Evolutionary conservation across 2,329 filamentous ascomycete species (phyloP), one percentile per base, ranked within the genome.

Genomic region (Macrophomina phaseolina): DNA sequence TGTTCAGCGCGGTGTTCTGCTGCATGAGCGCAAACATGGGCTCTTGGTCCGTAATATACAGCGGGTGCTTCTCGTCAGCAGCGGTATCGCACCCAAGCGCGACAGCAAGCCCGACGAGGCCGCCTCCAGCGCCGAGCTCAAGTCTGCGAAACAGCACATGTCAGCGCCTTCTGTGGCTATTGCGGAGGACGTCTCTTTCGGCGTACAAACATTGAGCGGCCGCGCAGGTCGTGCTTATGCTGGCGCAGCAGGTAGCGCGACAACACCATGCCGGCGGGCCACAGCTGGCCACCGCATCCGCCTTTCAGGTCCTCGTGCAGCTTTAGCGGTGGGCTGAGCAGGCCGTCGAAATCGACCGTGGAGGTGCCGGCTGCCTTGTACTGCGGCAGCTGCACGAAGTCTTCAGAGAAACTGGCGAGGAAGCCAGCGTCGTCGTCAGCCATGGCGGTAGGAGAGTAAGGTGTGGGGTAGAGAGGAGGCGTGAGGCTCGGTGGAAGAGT

Each of bases 191-290:
- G 30, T 14, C 12, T 36, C 5, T 36, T 3, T 36, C 55, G 67
- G 66, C 70, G 67, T 73, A 86, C 89, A 78, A 78, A 96, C 92
- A 97, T 93, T 79, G 87, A 86, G 70, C 91, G 89, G 67, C 86
- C 82, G 67, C 79, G 79, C 69, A 97, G 78, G 70, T 87, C 81
- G n/a, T 86, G 80, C 69, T 82, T 82, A 72, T 92, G 91, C 74
- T 89, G 89, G 63, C 90, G 87, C 67, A 98, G 84, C 85, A 98
- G 86, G 76, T 98, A 96, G 78, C 90, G 92, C 23, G 91, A 87
- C 64, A 99, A 83, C 16, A 95, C 87, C 88, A 97, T 91, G 11
- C 95, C 95, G 0, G 94, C 94, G 3, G 94, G 94, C 95, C 95
- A 98, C 11, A 96, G 85, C 79, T 96, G 92, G 2, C 95, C 95